These are phyloP conservation scores for Claviceps maximensis DNA, from an alignment of 2,329 filamentous ascomycete species.

Conservation along the genomic window DNA sequence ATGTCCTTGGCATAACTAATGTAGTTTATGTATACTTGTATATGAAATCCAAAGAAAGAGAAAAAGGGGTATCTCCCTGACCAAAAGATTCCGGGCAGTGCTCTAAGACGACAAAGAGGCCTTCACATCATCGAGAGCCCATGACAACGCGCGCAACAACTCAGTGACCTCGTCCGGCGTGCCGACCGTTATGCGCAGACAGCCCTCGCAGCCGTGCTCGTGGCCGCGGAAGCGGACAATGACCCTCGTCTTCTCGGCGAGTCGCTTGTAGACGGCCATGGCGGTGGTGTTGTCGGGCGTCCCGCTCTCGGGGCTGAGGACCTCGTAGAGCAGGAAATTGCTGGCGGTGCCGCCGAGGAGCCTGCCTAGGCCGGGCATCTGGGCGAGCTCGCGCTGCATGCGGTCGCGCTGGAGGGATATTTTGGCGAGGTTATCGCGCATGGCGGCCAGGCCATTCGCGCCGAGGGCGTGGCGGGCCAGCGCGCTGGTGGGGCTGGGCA, in stretches of 20 bases:
- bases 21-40: no score
- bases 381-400: conserved; percentile 58
- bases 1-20: no score
- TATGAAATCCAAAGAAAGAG: not conserved
- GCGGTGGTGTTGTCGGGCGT: conserved; percentile 69
- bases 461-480: conserved; percentile 64
- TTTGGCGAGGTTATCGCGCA: conserved; percentile 55
- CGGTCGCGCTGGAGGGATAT: conserved; percentile 69
- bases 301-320: conserved; percentile 53
- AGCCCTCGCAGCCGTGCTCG: conserved; percentile 80
- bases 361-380: conserved; percentile 63
- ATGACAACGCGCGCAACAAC: conserved; percentile 57
- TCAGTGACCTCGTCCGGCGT: conserved; percentile 75
- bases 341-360: conserved; percentile 68
- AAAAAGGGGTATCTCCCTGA: no score
- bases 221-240: conserved; percentile 90
- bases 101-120: not conserved
- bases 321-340: conserved; percentile 87
- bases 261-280: conserved; percentile 63
- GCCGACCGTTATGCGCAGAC: conserved; percentile 81
- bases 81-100: no score
- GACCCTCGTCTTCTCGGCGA: conserved; percentile 78
- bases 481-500: conserved; percentile 74
- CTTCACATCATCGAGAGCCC: conserved; percentile 32
- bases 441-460: conserved; percentile 52